A percentile compares a stretch with the other conserved stretches of the same genome.
Evolutionary conservation across 2,329 filamentous ascomycete genomes (phyloP).

Genomic region (Niveomyces coronatus): DNA sequence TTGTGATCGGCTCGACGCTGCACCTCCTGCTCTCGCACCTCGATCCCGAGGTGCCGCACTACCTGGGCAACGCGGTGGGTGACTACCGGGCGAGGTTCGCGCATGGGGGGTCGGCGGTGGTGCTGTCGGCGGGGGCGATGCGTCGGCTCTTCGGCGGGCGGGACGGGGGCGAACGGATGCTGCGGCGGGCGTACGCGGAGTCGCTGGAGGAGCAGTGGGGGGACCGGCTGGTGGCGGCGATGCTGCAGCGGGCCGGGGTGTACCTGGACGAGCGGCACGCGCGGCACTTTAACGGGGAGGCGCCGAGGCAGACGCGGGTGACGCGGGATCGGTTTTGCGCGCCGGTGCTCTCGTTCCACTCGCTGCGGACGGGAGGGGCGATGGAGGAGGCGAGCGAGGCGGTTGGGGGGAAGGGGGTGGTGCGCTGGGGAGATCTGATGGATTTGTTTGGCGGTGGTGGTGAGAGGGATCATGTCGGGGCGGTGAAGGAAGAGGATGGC

Average conservation of each 20-base stretch:
- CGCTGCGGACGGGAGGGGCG: constrained; percentile 30
- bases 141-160: constrained; percentile 33
- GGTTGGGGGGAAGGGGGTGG: constrained; percentile 29
- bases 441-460: constrained; percentile 29
- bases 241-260: constrained; percentile 41
- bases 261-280: constrained; percentile 45
- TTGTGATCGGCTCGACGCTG: constrained; percentile 39
- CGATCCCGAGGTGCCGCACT: constrained; percentile 35
- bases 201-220: constrained; percentile 43
- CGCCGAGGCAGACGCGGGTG: constrained; percentile 38
- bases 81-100: constrained; percentile 46
- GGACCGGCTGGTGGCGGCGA: constrained; percentile 42
- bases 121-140: constrained; percentile 42
- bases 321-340: constrained; percentile 40
- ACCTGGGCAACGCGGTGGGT: constrained; percentile 47
- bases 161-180: no score
- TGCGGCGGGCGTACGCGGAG: constrained; percentile 33
- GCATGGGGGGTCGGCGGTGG: constrained; percentile 44
- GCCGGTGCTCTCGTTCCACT: constrained; percentile 45
- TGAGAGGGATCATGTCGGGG: constrained; percentile 41
- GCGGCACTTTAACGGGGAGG: constrained; percentile 46
- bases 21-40: constrained; percentile 38
- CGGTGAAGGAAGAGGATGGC: constrained; percentile 37
- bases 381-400: constrained; percentile 35
- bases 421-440: constrained; percentile 42